Evolutionary conservation across 2,329 filamentous ascomycete species (phyloP).

Genomic region (Fusarium sp.): DNA sequence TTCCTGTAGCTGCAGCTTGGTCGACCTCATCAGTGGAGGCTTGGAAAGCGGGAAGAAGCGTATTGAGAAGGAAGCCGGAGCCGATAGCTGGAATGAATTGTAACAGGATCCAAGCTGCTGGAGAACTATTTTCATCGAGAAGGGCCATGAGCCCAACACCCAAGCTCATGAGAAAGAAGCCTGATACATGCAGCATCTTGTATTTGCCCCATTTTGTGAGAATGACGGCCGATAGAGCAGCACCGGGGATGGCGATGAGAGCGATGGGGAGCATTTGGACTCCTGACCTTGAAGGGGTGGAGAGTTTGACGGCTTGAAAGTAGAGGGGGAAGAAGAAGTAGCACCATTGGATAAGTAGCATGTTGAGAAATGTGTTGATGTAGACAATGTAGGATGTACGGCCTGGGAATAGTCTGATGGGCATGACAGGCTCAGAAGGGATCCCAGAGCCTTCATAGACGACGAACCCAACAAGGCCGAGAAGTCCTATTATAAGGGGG

Average conservation of each 20-base stretch:
- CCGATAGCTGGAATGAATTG: constrained; percentile 58
- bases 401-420: constrained; percentile 41
- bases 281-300: constrained; percentile 52
- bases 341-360: constrained; percentile 52
- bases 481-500: constrained; percentile 54
- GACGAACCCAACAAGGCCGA: constrained; percentile 37
- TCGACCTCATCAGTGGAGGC: constrained; percentile 54
- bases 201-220: constrained; percentile 54
- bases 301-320: constrained; percentile 58
- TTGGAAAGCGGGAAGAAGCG: constrained; percentile 60
- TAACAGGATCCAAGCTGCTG: constrained; percentile 56
- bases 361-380: constrained; percentile 43
- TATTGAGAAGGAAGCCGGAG: constrained; percentile 58
- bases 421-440: constrained; percentile 45
- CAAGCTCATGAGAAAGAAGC: constrained; percentile 55
- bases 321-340: constrained; percentile 61
- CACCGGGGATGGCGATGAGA: constrained; percentile 49
- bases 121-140: constrained; percentile 51
- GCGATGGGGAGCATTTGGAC: constrained; percentile 52
- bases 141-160: constrained; percentile 59
- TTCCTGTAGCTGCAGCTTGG: constrained; percentile 53
- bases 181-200: constrained; percentile 53
- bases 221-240: constrained; percentile 46
- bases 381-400: constrained; percentile 44
- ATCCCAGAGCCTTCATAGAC: constrained; percentile 42